Percentiles rank a stretch among this genome's conserved stretches.
phyloP scores from a whole-genome alignment of 768 basidiomycete genomes.

The Pisolithus tinctorius region DNA sequence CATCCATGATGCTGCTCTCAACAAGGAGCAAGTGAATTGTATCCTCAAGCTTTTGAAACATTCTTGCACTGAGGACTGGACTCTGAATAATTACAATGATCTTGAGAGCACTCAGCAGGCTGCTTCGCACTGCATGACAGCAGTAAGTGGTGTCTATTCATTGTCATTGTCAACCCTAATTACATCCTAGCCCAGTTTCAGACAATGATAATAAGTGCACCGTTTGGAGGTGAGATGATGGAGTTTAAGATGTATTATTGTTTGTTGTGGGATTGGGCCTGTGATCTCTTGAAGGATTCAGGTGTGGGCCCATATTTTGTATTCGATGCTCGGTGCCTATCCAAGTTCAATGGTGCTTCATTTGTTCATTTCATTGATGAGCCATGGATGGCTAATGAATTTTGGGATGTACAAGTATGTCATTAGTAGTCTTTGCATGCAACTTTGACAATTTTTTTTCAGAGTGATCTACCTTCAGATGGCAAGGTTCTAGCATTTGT shows the following conservation, averaged over 20 bases:
- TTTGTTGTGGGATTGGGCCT: conserved; percentile 1
- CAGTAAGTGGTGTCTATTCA: not conserved
- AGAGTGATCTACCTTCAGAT: too few species aligned
- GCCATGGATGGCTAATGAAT: conserved; percentile 5
- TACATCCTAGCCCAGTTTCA: too few species aligned
- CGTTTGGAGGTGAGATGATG: not conserved
- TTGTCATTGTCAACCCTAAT: too few species aligned
- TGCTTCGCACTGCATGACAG: not conserved
- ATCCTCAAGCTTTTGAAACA: conserved; percentile 2
- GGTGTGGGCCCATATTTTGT: not conserved
- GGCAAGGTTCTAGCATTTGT: too few species aligned
- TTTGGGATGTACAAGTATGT: not conserved
- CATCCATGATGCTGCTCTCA: not conserved
- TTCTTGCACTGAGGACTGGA: too few species aligned
- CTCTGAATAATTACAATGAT: not conserved
- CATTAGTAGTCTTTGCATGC: conserved; percentile 1
- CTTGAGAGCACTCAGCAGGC: not conserved
- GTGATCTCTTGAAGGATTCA: not conserved
- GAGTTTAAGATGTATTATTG: not conserved
- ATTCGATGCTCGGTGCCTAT: conserved; percentile 1
- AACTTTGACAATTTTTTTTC: not conserved
- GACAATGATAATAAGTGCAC: too few species aligned
- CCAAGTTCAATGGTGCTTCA: not conserved
- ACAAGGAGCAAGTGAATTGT: conserved; percentile 1
- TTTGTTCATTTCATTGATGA: conserved; percentile 5